A percentile compares a stretch with the other conserved stretches of the same genome.
These are phyloP conservation scores for Boletus sp. DNA, from an alignment of 768 basidiomycete genomes.

Conservation along the genomic window DNA sequence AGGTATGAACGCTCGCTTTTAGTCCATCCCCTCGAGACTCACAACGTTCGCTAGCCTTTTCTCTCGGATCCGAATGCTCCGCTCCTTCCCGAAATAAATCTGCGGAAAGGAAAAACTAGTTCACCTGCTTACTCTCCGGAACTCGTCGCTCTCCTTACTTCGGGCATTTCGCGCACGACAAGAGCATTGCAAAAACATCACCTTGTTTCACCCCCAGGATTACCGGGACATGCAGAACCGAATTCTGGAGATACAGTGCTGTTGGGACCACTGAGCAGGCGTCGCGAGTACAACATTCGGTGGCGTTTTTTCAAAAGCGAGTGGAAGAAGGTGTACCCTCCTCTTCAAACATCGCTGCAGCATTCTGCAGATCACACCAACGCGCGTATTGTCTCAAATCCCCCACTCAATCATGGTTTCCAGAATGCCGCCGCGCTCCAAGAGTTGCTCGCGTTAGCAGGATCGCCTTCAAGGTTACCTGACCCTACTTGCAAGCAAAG, in stretches of 20 bases:
- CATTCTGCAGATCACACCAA: conserved; percentile 5
- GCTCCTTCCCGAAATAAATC: conserved; percentile 49
- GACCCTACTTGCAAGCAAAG: conserved; percentile 33
- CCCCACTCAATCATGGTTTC: conserved; percentile 39
- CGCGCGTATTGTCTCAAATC: conserved; percentile 13
- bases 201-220: conserved; percentile 48
- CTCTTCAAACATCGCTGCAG: conserved; percentile 50
- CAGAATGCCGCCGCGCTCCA: conserved; percentile 44
- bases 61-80: conserved; percentile 45
- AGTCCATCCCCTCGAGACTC: conserved; percentile 1
- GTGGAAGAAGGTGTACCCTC: conserved; percentile 55
- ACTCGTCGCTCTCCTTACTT: conserved; percentile 61
- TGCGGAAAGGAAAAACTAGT: conserved; percentile 49
- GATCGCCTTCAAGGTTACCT: conserved; percentile 26
- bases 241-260: conserved; percentile 55
- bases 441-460: conserved; percentile 47
- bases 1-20: conserved; percentile 40
- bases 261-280: conserved; percentile 67
- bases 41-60: conserved; percentile 46
- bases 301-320: conserved; percentile 62
- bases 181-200: conserved; percentile 43
- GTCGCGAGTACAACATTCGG: conserved; percentile 70
- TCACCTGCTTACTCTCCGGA: conserved; percentile 67
- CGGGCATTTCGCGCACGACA: conserved; percentile 42
- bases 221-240: conserved; percentile 59